These are phyloP conservation scores for Conticribra guillardii DNA, from an alignment of 108 stramenopile genomes.

Conservation along the genomic window DNA sequence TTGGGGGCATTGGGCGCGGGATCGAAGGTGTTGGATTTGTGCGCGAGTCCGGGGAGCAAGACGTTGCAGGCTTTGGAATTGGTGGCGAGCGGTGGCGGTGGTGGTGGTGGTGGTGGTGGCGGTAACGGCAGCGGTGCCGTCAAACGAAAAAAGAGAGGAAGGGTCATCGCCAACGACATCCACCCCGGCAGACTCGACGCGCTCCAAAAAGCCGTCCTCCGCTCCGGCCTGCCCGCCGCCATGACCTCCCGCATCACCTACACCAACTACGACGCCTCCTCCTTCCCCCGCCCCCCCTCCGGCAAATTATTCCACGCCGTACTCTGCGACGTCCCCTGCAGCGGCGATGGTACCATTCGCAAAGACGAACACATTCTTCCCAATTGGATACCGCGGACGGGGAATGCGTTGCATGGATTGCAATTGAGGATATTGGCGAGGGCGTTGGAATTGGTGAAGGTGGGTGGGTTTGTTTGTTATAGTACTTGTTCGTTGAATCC, in stretches of 20 bases:
- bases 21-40: conserved; percentile 78
- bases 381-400: conserved; percentile 67
- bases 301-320: conserved; percentile 61
- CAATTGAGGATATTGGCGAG: conserved; percentile 80
- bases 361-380: conserved; percentile 82
- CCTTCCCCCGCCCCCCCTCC: conserved; percentile 41
- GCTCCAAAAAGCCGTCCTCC: conserved; percentile 64
- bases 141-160: conserved; percentile 37
- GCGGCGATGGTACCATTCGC: conserved; percentile 88
- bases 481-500: conserved; percentile 92
- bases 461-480: conserved; percentile 82
- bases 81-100: conserved; percentile 27
- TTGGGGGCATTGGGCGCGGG: conserved; percentile 32
- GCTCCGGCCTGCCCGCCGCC: conserved; percentile 56
- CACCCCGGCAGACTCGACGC: conserved; percentile 66
- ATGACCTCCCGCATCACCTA: conserved; percentile 45
- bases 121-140: conserved; percentile 2
- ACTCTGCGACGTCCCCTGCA: conserved; percentile 90
- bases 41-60: conserved; percentile 88
- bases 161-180: conserved; percentile 86
- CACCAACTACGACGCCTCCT: conserved; percentile 59
- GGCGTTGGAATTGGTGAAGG: conserved; percentile 65
- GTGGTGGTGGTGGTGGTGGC: conserved; percentile 5
- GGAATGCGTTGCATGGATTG: conserved; percentile 67
- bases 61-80: conserved; percentile 83